Conservation (phyloP, 495 filamentous ascomycete genomes). For the Penicillium coffeae region DNA sequence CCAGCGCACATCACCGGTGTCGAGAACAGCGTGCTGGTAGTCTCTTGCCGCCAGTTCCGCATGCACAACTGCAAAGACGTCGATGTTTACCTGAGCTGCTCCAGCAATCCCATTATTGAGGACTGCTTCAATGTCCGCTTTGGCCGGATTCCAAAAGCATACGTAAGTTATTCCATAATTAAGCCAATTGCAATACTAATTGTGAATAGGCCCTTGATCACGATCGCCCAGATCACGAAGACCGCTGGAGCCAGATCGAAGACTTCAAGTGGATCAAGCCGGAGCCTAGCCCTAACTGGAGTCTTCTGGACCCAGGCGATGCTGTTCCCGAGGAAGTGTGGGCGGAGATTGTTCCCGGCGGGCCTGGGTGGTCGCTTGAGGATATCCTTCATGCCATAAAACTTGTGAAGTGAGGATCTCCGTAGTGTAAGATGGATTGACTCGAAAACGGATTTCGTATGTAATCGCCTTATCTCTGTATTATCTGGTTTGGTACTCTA, state of each 20-base stretch:
- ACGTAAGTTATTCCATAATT: slow-evolving; percentile 49
- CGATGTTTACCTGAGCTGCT: slow-evolving; percentile 76
- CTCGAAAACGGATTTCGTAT: too few species aligned
- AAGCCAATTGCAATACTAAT: background rate
- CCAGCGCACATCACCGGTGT: slow-evolving; percentile 77
- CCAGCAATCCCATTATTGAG: slow-evolving; percentile 89
- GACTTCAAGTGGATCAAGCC: slow-evolving; percentile 96
- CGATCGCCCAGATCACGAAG: slow-evolving; percentile 39
- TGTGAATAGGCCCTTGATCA: slow-evolving; percentile 33
- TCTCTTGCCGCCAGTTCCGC: slow-evolving; percentile 76
- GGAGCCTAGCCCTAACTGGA: slow-evolving; percentile 87
- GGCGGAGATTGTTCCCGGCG: slow-evolving; percentile 64
- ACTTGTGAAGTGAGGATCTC: slow-evolving; percentile 20
- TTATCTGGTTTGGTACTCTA: too few species aligned
- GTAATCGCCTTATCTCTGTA: too few species aligned
- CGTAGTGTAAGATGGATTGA: too few species aligned
- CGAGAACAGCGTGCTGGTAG: slow-evolving; percentile 68
- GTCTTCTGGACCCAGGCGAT: slow-evolving; percentile 56
- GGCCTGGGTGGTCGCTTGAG: slow-evolving; percentile 56
- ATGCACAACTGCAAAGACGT: slow-evolving; percentile 82
- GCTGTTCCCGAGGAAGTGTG: slow-evolving; percentile 63
- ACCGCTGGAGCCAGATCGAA: slow-evolving; percentile 85
- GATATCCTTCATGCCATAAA: slow-evolving; percentile 64
- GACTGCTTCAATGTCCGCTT: slow-evolving; percentile 77
- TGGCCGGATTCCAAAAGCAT: slow-evolving; percentile 62